These are phyloP conservation scores for Chenopodium album DNA, from an alignment of 148 eudicot species.

Conservation along the genomic window DNA sequence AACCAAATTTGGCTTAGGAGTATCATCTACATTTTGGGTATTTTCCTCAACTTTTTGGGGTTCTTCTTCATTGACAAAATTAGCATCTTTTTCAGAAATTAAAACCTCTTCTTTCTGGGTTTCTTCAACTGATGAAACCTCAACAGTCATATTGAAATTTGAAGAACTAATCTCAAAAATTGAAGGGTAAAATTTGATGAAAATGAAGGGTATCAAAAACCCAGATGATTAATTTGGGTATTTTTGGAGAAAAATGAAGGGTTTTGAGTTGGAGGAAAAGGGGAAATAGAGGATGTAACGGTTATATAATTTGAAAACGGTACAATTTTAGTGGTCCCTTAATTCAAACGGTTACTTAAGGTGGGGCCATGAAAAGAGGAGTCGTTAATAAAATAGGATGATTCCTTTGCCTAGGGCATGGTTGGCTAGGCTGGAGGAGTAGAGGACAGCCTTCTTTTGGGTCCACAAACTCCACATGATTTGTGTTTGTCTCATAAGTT, in stretches of 20 bases:
- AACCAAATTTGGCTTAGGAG: constrained; percentile 21
- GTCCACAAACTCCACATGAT: not conserved
- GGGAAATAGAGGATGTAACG: constrained; percentile 21
- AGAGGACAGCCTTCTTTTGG: constrained; percentile 13
- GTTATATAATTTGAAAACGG: constrained; percentile 33
- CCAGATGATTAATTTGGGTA: constrained; percentile 9
- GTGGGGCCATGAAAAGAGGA: constrained; percentile 22
- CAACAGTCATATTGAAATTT: constrained; percentile 35
- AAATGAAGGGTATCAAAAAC: not conserved
- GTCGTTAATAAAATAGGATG: constrained; percentile 26
- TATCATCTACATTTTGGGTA: constrained; percentile 18
- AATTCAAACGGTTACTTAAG: constrained; percentile 27
- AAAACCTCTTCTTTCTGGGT: constrained; percentile 29
- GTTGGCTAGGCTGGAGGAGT: constrained; percentile 18
- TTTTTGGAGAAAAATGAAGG: not conserved
- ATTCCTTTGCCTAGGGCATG: constrained; percentile 22
- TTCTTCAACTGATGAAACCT: constrained; percentile 28
- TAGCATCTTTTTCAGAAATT: constrained; percentile 21
- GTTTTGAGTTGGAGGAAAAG: constrained; percentile 12
- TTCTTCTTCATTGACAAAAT: constrained; percentile 18
- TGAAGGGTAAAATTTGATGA: constrained; percentile 4
- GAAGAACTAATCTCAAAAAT: not conserved
- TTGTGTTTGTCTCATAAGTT: not conserved
- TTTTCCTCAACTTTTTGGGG: constrained; percentile 18
- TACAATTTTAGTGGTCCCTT: constrained; percentile 11